Evolutionary conservation across 208 protist species (phyloP).

Genomic region (Leishmania mexicana): DNA sequence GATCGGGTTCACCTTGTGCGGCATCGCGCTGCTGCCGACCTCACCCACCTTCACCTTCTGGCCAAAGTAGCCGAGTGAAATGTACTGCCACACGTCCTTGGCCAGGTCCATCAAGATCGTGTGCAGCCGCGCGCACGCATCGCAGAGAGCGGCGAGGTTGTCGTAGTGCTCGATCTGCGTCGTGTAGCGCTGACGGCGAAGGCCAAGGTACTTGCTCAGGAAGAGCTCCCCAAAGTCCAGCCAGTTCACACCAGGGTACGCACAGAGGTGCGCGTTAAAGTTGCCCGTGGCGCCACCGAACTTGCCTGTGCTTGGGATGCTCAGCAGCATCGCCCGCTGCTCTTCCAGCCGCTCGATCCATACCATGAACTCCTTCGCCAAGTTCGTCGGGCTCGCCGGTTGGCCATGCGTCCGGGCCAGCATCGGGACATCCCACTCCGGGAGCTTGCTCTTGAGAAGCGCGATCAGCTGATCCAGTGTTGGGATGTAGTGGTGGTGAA

Average conservation of each 20-base stretch:
- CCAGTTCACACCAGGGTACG: conserved; percentile 92
- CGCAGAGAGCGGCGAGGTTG: conserved; percentile 90
- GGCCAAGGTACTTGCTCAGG: conserved; percentile 72
- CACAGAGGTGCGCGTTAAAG: conserved; percentile 92
- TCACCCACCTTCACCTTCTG: conserved; percentile 93
- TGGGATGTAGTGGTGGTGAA: conserved; percentile 79
- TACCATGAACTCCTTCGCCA: conserved; percentile 94
- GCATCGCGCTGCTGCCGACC: conserved; percentile 97
- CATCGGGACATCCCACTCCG: conserved; percentile 89
- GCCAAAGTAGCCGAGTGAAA: conserved; percentile 94
- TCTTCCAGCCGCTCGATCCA: conserved; percentile 91
- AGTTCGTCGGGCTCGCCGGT: conserved; percentile 93
- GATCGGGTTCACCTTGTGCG: conserved; percentile 98
- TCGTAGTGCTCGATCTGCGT: conserved; percentile 97
- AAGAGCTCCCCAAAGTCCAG: conserved; percentile 84
- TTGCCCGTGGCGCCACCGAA: conserved; percentile 96
- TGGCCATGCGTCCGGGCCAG: conserved; percentile 95
- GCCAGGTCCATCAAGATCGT: conserved; percentile 94
- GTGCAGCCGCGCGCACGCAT: conserved; percentile 91
- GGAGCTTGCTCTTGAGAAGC: conserved; percentile 52
- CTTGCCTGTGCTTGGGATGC: conserved; percentile 78
- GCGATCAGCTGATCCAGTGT: conserved; percentile 56
- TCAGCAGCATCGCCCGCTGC: conserved; percentile 64
- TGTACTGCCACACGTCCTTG: conserved; percentile 95
- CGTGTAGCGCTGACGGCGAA: conserved; percentile 87